Evolutionary conservation across 768 basidiomycete genomes (phyloP), one percentile per base, ranked within the genome.

Genomic region (Paxillus ammoniavirescens): DNA sequence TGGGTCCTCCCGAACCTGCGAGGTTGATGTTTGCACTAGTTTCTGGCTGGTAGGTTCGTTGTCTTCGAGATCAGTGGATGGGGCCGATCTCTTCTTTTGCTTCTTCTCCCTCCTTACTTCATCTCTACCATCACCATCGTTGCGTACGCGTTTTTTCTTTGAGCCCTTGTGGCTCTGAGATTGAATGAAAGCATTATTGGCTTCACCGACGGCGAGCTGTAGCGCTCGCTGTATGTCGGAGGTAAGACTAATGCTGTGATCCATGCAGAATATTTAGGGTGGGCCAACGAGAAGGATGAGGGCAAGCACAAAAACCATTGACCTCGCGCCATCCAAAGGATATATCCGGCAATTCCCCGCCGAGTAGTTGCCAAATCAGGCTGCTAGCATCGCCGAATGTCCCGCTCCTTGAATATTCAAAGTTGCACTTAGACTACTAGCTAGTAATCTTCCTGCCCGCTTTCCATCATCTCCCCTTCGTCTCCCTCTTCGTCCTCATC

Each of bases 161-260:
- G 67, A 50, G 35, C 63, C 42, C 38, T 56, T 56, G 42, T 40
- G 53, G 4, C 53, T 58, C 53, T 65, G 68, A 26, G 63, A 65
- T 38, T 60, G 66, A 0, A 63, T 54, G 33, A 71, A 75, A 8
- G 73, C 71, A 56, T 68, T 67, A 59, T 79, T 79, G 46, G 69
- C 77, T 56, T 78, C 72, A 28, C 74, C 78, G 50, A 79, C 69
- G 33, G 77, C 77, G 53, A 76, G 73, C 58, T 80, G 75, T n/a
- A 79, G 70, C n/a, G 77, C 79, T 51, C 72, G 76, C 54, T 79
- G 74, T 50, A 78, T 73, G 59, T 79, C 79, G 53, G 69, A 73
- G 46, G 77, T 61, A 38, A 79, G 69, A 43, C 53, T 60, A 17
- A 38, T 15, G 17, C 53, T 47, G 18, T 45, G 56, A 47, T 49